Percentiles rank a stretch among this genome's conserved stretches.
These are phyloP conservation scores for Arachis stenosperma DNA, from an alignment of 306 rosid species.

Conservation along the genomic window DNA sequence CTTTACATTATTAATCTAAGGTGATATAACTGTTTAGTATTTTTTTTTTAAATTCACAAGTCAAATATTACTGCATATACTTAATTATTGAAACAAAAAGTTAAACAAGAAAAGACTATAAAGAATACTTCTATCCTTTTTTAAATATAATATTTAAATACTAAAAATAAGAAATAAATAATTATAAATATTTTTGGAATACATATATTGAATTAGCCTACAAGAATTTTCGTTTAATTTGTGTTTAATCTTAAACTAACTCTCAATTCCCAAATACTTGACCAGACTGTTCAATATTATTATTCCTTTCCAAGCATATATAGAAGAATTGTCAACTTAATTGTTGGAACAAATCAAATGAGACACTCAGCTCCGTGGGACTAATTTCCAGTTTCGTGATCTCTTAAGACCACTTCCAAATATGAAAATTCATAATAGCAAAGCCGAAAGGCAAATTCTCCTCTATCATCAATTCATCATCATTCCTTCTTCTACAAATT, in stretches of 20 bases:
- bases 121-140: too few relatives aligned
- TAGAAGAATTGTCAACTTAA: slow-evolving; percentile 35
- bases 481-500: not conserved
- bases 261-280: slow-evolving; percentile 14
- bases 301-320: slow-evolving; percentile 12
- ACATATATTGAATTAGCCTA: too few relatives aligned
- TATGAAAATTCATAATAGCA: slow-evolving; percentile 19
- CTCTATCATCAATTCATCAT: not conserved
- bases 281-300: slow-evolving; percentile 18
- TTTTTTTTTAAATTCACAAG: too few relatives aligned
- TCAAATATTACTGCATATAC: too few relatives aligned
- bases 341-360: slow-evolving; percentile 27
- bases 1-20: too few relatives aligned
- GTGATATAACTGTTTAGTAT: too few relatives aligned
- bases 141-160: too few relatives aligned
- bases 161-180: too few relatives aligned
- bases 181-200: too few relatives aligned
- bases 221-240: not conserved
- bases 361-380: not conserved
- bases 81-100: too few relatives aligned
- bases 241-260: not conserved
- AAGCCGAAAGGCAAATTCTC: not conserved
- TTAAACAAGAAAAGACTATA: too few relatives aligned
- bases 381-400: not conserved
- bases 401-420: slow-evolving; percentile 31